Conservation (phyloP, 225 moss, liverwort and hornwort genomes). For the Bryum argenteum region DNA sequence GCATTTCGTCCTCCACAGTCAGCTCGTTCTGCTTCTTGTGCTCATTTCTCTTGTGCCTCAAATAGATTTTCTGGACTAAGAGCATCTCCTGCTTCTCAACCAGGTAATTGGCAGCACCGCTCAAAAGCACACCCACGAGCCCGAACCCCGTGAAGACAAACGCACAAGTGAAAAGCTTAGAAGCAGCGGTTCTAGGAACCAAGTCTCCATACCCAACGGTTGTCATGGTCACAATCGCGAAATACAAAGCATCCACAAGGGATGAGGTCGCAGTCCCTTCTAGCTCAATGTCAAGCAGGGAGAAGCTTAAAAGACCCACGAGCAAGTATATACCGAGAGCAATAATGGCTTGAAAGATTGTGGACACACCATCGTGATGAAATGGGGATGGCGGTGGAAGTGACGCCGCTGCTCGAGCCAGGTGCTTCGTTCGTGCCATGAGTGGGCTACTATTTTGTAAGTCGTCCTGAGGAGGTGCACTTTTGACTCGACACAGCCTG, state of each 20-base stretch:
- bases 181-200: conserved; percentile 39
- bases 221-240: conserved; percentile 63
- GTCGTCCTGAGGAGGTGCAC: conserved; percentile 38
- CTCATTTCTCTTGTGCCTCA: conserved; percentile 25
- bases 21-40: conserved; percentile 19
- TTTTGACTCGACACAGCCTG: conserved; percentile 39
- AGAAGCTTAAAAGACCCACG: conserved; percentile 48
- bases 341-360: conserved; percentile 39
- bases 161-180: conserved; percentile 75
- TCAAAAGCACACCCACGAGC: conserved; percentile 66
- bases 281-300: conserved; percentile 38
- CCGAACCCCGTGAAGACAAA: conserved; percentile 77
- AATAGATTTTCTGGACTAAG: conserved; percentile 48
- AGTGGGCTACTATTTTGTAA: conserved; percentile 11
- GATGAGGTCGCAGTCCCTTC: conserved; percentile 38
- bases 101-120: conserved; percentile 72
- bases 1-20: conserved; percentile 25
- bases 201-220: conserved; percentile 60
- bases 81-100: conserved; percentile 83
- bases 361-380: conserved; percentile 25
- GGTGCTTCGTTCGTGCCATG: conserved; percentile 19
- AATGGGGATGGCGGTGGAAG: conserved; percentile 35
- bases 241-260: conserved; percentile 57
- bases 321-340: conserved; percentile 44
- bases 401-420: conserved; percentile 28